These are phyloP conservation scores for Neurospora hispaniola DNA, from an alignment of 495 filamentous ascomycete genomes.

Conservation along the genomic window DNA sequence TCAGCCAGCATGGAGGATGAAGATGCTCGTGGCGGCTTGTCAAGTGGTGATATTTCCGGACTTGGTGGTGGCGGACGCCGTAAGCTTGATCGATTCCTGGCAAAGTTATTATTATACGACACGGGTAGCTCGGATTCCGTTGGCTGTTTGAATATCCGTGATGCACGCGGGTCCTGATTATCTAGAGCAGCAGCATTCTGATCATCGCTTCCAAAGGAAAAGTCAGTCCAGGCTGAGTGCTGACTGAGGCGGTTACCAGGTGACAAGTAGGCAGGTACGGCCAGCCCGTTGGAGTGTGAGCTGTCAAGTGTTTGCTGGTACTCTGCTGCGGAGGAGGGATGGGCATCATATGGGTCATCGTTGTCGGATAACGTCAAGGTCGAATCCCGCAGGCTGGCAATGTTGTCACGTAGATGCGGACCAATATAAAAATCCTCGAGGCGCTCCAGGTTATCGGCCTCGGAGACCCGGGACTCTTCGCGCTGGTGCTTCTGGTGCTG, in stretches of 20 bases:
- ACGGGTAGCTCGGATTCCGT: neutral
- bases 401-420: constrained; percentile 21
- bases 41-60: constrained; percentile 18
- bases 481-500: neutral
- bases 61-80: constrained; percentile 15
- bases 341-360: constrained; percentile 16
- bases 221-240: constrained; percentile 46
- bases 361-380: constrained; percentile 22
- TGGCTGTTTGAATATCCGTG: neutral
- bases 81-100: constrained; percentile 3
- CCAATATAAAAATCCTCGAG: constrained; percentile 28
- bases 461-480: constrained; percentile 6
- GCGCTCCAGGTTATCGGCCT: constrained; percentile 14
- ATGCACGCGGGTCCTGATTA: constrained; percentile 4
- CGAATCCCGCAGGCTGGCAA: constrained; percentile 24
- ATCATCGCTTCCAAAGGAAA: constrained; percentile 40
- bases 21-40: constrained; percentile 4
- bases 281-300: constrained; percentile 28
- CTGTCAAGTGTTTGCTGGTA: constrained; percentile 16
- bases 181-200: constrained; percentile 12
- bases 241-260: constrained; percentile 40
- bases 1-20: constrained; percentile 17
- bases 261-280: constrained; percentile 31
- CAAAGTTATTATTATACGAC: neutral
- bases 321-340: constrained; percentile 12